phyloP scores from a whole-genome alignment of 176 grass and related monocot species.

The Ensete glaucum region DNA sequence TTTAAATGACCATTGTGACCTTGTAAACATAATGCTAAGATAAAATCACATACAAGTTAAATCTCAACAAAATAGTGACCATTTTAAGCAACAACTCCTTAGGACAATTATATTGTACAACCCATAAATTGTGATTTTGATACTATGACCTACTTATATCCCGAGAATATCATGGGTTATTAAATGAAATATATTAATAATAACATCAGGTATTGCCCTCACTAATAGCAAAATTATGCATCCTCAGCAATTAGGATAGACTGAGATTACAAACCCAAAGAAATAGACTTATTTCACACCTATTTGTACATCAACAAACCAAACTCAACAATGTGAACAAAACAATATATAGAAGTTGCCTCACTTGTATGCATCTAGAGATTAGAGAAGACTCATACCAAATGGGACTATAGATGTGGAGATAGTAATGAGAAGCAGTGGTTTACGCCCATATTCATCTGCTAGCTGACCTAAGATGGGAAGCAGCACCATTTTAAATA shows the following conservation, averaged over 20 bases:
- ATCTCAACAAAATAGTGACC: too few relatives aligned
- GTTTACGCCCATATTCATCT: slow-evolving; percentile 75
- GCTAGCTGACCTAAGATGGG: slow-evolving; percentile 63
- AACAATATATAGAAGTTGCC: neutral
- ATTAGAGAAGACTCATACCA: slow-evolving; percentile 21
- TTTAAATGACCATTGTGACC: too few relatives aligned
- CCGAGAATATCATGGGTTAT: neutral
- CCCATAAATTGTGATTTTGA: too few relatives aligned
- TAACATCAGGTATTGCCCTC: neutral
- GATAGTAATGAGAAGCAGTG: slow-evolving; percentile 52
- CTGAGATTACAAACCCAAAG: too few relatives aligned
- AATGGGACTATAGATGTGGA: slow-evolving; percentile 67
- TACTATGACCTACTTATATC: neutral
- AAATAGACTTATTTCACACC: neutral
- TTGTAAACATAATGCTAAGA: too few relatives aligned
- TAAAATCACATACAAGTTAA: too few relatives aligned
- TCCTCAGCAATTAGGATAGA: neutral
- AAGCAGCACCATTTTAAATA: slow-evolving; percentile 58
- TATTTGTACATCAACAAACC: neutral
- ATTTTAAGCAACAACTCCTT: too few relatives aligned
- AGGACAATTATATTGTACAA: too few relatives aligned
- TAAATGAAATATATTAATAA: neutral
- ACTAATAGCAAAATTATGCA: too few relatives aligned
- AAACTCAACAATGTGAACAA: neutral
- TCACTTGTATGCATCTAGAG: too few relatives aligned